A percentile compares a stretch with the other conserved stretches of the same genome.
Conservation (phyloP, 2,329 filamentous ascomycete species). For the Apiospora phragmitis region DNA sequence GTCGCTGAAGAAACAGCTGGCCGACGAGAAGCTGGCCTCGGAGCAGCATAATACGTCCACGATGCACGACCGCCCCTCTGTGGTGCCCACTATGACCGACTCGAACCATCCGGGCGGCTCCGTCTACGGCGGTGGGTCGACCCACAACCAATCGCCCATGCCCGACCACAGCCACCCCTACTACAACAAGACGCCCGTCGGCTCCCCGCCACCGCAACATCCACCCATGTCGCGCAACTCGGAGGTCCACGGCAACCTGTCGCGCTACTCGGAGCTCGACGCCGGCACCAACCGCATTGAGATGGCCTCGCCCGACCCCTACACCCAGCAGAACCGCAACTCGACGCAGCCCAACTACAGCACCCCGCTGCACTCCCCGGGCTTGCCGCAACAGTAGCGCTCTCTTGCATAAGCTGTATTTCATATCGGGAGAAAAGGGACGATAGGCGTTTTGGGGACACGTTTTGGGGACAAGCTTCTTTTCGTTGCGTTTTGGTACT, state of each 20-base stretch:
- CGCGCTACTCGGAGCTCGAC: slow-evolving; percentile 26
- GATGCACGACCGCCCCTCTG: background rate
- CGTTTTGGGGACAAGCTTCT: background rate
- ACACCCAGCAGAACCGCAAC: slow-evolving; percentile 2
- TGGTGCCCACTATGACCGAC: background rate
- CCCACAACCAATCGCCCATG: background rate
- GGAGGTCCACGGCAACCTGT: background rate
- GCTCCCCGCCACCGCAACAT: slow-evolving; percentile 1
- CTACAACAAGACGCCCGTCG: slow-evolving; percentile 16
- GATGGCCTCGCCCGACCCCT: slow-evolving; percentile 18
- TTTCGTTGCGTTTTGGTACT: background rate
- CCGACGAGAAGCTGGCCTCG: slow-evolving; percentile 12
- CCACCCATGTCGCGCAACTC: slow-evolving; percentile 3
- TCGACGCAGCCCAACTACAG: background rate
- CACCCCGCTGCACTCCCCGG: background rate
- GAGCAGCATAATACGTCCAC: background rate
- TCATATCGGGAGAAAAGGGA: background rate
- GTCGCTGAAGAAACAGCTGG: slow-evolving; percentile 18
- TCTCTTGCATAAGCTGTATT: too few species aligned
- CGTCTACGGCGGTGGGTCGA: background rate
- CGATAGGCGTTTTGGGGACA: background rate
- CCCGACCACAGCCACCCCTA: slow-evolving; percentile 9
- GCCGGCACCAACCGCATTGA: slow-evolving; percentile 20
- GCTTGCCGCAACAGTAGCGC: slow-evolving; percentile 10
- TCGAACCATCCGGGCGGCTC: background rate